Base-by-base conservation (phyloP, 768 basidiomycete species). In the Termitomyces titanicus region DNA sequence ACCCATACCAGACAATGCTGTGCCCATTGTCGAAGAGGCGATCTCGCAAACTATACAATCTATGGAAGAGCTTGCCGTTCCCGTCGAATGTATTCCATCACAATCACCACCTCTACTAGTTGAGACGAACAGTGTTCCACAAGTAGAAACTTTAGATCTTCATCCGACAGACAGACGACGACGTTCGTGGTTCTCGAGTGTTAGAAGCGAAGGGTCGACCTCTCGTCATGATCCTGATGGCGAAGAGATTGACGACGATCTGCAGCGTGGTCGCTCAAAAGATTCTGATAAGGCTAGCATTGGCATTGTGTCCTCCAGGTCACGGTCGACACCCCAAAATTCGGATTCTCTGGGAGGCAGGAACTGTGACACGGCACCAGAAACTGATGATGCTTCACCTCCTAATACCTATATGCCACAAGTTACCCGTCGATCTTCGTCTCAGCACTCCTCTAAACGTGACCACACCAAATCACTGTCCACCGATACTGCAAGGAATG, bases 141-240 rank as follows among this genome's bases (percentile, higher is more conserved):
- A 56, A 13, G 53, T 51, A 8, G 64, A 66, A 29, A 37, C 50
- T 6, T 22, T 55, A 9, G 46, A 65, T 61, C 55, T 40, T 55
- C 59, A 73, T 5, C 64, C 66, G 17, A 56, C 69, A 13, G 67
- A 68, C 15, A 69, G 69, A 46, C 78, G 79, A n/a, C 77, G 79
- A 25, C 76, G 75, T 11, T 83, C 79, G 17, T 86, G 84, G 85
- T 85, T 87, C 58, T 72, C 77, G 18, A 68, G 69, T 33, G 66
- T 75, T n/a, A 67, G 68, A 24, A 77, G 67, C 38, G 75, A 76
- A 11, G 76, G 75, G 37, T 63, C 10, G 66, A 66, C 20, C 54
- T 61, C 3, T 40, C 67, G 20, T 54, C 60, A 2, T 52, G 53
- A 43, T 45, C 62, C 55, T n/a, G 53, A 58, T 7, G 61, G 57